Evolutionary conservation across 2,329 filamentous ascomycete genomes (phyloP).

Genomic region (Colletotrichum simmondsii): DNA sequence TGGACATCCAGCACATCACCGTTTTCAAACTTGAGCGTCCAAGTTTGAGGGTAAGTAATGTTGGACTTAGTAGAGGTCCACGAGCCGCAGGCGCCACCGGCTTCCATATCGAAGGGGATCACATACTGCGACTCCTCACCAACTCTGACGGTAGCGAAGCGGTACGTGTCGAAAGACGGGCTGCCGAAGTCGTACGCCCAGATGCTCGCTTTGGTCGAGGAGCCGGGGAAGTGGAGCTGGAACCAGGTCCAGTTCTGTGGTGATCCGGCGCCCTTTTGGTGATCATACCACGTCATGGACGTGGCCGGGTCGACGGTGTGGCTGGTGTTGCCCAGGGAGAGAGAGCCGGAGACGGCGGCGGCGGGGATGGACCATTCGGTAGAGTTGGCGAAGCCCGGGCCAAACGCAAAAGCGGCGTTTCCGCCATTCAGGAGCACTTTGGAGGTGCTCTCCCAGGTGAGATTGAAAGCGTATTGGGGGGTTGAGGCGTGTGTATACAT

Average conservation of each 20-base stretch:
- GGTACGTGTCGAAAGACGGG: neutral
- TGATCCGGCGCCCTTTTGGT: neutral
- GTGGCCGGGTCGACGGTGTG: neutral
- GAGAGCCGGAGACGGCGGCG: neutral
- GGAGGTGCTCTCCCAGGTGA: neutral
- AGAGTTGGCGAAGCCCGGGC: neutral
- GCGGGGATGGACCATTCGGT: constrained; percentile 1
- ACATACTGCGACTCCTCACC: neutral
- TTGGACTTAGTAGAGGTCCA: neutral
- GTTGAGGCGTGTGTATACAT: neutral
- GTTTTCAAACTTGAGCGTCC: neutral
- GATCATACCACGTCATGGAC: constrained; percentile 4
- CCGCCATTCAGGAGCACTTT: neutral
- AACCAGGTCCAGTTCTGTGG: constrained; percentile 9
- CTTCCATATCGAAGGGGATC: neutral
- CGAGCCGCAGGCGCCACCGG: neutral
- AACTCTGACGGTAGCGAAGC: neutral
- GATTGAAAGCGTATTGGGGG: neutral
- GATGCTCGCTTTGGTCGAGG: neutral
- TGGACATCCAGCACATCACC: neutral
- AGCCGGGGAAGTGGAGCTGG: constrained; percentile 6
- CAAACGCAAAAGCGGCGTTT: neutral
- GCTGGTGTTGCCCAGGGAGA: neutral
- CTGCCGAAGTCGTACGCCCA: neutral
- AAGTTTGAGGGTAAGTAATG: neutral